Percentiles rank a stretch among this genome's conserved stretches.
Evolutionary conservation across 169 alveolate genomes (phyloP).

Genomic region (Prorocentrum cordatum): DNA sequence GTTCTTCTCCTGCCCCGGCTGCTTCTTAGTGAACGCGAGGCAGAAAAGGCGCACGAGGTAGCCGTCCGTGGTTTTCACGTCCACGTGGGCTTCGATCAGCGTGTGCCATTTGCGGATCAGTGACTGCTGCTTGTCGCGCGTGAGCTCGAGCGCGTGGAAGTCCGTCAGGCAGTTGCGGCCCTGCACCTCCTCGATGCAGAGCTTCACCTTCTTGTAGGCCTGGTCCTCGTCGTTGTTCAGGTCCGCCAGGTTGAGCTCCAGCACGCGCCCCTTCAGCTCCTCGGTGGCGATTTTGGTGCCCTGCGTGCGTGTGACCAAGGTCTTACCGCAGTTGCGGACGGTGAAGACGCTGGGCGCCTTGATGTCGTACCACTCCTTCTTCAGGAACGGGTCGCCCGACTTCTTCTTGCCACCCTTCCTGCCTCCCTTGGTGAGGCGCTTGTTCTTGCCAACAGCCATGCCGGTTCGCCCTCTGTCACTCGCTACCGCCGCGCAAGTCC

Average conservation of each 20-base stretch:
- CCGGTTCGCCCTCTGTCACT: no score
- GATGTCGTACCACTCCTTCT: conserved; percentile 92
- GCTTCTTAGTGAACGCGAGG: conserved; percentile 88
- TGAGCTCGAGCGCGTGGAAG: conserved; percentile 91
- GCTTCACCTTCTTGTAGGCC: conserved; percentile 90
- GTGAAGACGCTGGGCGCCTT: conserved; percentile 78
- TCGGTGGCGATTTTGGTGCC: conserved; percentile 84
- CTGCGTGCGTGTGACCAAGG: conserved; percentile 32
- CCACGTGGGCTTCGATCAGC: conserved; percentile 85
- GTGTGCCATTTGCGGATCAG: conserved; percentile 92
- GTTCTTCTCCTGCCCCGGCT: conserved; percentile 87
- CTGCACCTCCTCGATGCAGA: conserved; percentile 89
- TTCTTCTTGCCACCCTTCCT: conserved; percentile 85
- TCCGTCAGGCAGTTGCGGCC: conserved; percentile 90
- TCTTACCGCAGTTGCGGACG: conserved; percentile 25
- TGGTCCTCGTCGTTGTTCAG: conserved; percentile 87
- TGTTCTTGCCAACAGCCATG: conserved; percentile 14
- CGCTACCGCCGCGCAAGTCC: no score
- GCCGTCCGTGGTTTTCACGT: conserved; percentile 73
- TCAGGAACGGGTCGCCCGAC: conserved; percentile 86
- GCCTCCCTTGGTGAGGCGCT: conserved; percentile 16
- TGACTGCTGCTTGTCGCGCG: conserved; percentile 86
- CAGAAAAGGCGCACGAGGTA: conserved; percentile 89
- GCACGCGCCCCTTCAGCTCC: conserved; percentile 90
- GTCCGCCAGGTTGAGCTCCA: conserved; percentile 92